Conservation (phyloP, 257 asterid species). For the Prunella vulgaris region DNA sequence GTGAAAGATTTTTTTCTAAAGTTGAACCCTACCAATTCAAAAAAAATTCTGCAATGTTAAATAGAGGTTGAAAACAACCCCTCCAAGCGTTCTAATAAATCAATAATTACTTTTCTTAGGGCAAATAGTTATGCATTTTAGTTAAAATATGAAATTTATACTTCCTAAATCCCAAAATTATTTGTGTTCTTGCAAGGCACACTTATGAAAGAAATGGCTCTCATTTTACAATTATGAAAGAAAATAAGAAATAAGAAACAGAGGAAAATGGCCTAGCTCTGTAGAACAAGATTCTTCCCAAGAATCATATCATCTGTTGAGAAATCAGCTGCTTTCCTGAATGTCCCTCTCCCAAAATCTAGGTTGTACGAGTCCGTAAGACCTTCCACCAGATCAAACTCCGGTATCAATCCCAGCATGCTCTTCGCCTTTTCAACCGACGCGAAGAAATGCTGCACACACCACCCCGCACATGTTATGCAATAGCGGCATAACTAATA, state of each 20-base stretch:
- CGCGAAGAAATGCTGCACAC: slow-evolving; percentile 83
- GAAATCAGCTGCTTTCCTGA: slow-evolving; percentile 90
- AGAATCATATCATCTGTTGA: slow-evolving; percentile 91
- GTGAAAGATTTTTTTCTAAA: no score
- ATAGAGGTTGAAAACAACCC: no score
- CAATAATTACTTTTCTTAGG: no score
- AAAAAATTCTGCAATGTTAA: no score
- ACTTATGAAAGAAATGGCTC: neutral
- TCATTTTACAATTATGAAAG: slow-evolving; percentile 4
- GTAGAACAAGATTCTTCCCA: slow-evolving; percentile 70
- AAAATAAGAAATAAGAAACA: neutral
- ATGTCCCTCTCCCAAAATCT: slow-evolving; percentile 92
- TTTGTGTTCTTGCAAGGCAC: no score
- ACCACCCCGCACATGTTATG: neutral
- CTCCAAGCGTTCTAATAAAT: no score
- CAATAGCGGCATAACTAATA: neutral
- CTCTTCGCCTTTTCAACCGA: slow-evolving; percentile 91
- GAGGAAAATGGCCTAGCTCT: slow-evolving; percentile 25
- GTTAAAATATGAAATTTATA: no score
- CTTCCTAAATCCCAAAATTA: no score
- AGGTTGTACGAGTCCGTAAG: slow-evolving; percentile 87
- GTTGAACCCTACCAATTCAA: no score
- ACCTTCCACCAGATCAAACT: slow-evolving; percentile 71
- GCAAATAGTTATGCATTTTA: no score
- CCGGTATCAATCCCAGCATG: slow-evolving; percentile 74